phyloP scores from a whole-genome alignment of 2,329 filamentous ascomycete species.

The Stachybotrys echinatus region DNA sequence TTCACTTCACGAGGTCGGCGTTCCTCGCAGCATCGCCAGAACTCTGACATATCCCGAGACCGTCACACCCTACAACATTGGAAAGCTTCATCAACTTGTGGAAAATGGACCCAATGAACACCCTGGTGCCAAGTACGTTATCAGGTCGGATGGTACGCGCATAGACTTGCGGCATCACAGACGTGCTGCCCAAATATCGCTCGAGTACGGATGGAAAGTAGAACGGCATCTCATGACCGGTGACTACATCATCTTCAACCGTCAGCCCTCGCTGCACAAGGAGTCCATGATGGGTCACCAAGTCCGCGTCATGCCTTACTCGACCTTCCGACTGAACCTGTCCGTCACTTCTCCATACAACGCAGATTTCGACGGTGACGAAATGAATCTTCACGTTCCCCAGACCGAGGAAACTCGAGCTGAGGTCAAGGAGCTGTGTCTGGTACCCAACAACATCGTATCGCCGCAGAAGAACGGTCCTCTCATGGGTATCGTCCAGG shows the following conservation, averaged over 20 bases:
- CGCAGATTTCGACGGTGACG: slow-evolving; percentile 98
- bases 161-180: slow-evolving; percentile 95
- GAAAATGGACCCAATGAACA: slow-evolving; percentile 93
- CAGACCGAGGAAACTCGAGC: slow-evolving; percentile 96
- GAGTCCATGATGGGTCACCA: slow-evolving; percentile 99
- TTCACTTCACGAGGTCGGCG: slow-evolving; percentile 94
- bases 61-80: slow-evolving; percentile 96
- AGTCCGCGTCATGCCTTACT: slow-evolving; percentile 97
- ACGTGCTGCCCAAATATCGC: slow-evolving; percentile 74
- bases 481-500: slow-evolving; percentile 99
- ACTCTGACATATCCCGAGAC: slow-evolving; percentile 95
- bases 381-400: slow-evolving; percentile 99
- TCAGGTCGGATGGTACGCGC: slow-evolving; percentile 85
- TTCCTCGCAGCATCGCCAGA: slow-evolving; percentile 86
- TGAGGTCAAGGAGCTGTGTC: slow-evolving; percentile 88
- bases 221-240: slow-evolving; percentile 94
- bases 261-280: slow-evolving; percentile 97
- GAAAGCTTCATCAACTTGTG: slow-evolving; percentile 82
- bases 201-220: slow-evolving; percentile 98
- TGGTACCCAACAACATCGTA: slow-evolving; percentile 98
- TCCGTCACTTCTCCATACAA: slow-evolving; percentile 99
- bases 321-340: slow-evolving; percentile 94
- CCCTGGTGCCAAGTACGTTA: slow-evolving; percentile 93
- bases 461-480: slow-evolving; percentile 96
- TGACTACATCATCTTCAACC: slow-evolving; percentile 99